Conservation (phyloP, 192 early-diverging fungal species). For the Gryganskiella cystojenkinii region DNA sequence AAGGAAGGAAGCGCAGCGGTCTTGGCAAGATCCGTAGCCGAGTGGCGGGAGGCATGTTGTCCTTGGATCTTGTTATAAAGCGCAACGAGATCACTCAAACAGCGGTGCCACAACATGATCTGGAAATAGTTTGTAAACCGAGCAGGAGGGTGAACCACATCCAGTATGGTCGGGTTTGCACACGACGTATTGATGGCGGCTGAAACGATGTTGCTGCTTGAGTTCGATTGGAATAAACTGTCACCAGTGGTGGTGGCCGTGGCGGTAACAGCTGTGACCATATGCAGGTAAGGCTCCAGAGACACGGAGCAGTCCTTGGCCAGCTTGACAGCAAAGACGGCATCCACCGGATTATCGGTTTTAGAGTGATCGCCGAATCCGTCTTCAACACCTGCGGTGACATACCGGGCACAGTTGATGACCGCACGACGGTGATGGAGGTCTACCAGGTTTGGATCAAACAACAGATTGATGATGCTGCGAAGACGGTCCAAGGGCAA, state of each 20-base stretch:
- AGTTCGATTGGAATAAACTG: not conserved
- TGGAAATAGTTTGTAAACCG: conserved; percentile 13
- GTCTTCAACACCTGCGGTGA: conserved; percentile 16
- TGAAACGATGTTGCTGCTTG: not conserved
- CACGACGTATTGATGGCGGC: no score
- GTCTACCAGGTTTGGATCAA: conserved; percentile 23
- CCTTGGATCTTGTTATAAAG: conserved; percentile 13
- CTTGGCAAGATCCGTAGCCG: no score
- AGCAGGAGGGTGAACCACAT: conserved; percentile 2
- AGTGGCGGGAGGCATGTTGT: no score
- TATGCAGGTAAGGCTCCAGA: conserved; percentile 3
- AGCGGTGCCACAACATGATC: conserved; percentile 24
- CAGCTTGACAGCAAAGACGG: not conserved
- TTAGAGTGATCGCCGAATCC: not conserved
- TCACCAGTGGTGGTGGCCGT: not conserved
- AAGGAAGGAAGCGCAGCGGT: no score
- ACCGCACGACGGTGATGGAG: conserved; percentile 14
- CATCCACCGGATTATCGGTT: not conserved
- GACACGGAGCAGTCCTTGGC: not conserved
- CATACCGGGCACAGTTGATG: conserved; percentile 35
- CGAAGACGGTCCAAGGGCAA: conserved; percentile 2
- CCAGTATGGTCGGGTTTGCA: no score
- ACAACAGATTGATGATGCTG: conserved; percentile 13
- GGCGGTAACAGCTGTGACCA: not conserved
- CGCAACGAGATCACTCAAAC: conserved; percentile 11